phyloP scores from a whole-genome alignment of 163 green algal genomes.

The Scenedesmus sp. region DNA sequence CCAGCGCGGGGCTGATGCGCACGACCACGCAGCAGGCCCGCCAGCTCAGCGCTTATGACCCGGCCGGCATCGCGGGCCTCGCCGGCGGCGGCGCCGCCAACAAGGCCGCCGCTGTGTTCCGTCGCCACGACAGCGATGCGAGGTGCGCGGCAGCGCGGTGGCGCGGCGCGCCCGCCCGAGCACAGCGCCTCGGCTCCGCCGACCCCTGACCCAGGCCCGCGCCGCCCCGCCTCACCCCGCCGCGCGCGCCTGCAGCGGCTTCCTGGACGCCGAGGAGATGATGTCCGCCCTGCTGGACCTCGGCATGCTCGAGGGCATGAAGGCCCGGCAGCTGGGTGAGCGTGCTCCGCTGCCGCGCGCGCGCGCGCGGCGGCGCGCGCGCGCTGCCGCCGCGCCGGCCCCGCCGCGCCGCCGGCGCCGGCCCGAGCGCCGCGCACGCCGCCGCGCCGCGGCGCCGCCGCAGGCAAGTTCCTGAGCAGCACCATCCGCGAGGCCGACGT shows the following conservation, averaged over 20 bases:
- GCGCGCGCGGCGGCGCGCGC: not conserved
- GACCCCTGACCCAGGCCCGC: no score
- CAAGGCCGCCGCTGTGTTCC: slow-evolving; percentile 67
- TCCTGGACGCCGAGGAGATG: slow-evolving; percentile 58
- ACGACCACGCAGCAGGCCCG: slow-evolving; percentile 39
- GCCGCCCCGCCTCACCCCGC: not conserved
- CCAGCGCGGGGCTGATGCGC: slow-evolving; percentile 24
- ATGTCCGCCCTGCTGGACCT: slow-evolving; percentile 62
- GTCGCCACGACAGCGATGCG: slow-evolving; percentile 60
- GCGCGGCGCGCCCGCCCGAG: not conserved
- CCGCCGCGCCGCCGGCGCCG: not conserved
- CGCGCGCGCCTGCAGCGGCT: slow-evolving; percentile 15
- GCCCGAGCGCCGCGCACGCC: not conserved
- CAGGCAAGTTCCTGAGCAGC: slow-evolving; percentile 46
- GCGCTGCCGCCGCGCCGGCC: no score
- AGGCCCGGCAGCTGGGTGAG: slow-evolving; percentile 62
- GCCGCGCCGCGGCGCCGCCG: no score
- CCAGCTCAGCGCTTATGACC: not conserved
- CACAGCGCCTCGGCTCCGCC: no score
- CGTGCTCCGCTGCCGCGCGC: not conserved
- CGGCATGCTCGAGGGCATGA: slow-evolving; percentile 67
- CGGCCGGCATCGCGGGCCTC: slow-evolving; percentile 30
- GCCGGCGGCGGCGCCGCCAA: slow-evolving; percentile 58
- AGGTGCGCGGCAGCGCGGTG: not conserved
- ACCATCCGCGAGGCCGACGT: slow-evolving; percentile 30